Evolutionary conservation across 192 early-diverging fungal species (phyloP).

Genomic region (Linnemannia exigua): DNA sequence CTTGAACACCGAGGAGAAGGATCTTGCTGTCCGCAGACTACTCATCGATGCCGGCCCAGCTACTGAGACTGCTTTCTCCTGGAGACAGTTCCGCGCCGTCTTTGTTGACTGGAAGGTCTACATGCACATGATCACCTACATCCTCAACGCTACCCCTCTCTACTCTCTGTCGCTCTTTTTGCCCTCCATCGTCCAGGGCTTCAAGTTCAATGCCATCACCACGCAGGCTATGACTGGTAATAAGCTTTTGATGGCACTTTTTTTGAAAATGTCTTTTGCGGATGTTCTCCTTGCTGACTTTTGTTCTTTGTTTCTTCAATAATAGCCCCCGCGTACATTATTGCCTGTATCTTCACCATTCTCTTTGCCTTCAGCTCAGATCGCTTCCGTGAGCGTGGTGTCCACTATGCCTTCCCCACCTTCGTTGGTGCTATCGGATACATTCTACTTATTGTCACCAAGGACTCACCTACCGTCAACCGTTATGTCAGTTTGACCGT

Average conservation of each 20-base stretch:
- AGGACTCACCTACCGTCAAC: conserved; percentile 31
- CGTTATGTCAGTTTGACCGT: conserved; percentile 58
- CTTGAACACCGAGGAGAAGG: conserved; percentile 60
- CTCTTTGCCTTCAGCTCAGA: conserved; percentile 34
- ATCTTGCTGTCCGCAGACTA: conserved; percentile 59
- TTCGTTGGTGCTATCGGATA: conserved; percentile 64
- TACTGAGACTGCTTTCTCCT: conserved; percentile 62
- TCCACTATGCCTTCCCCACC: conserved; percentile 56
- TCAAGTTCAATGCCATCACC: conserved; percentile 68
- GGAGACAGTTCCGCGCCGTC: conserved; percentile 63
- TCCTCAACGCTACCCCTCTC: conserved; percentile 73
- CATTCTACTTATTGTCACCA: conserved; percentile 58
- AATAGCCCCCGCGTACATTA: conserved; percentile 62
- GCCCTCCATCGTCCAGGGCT: conserved; percentile 77
- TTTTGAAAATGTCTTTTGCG: too few species aligned
- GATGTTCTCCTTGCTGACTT: too few species aligned
- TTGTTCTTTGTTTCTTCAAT: not conserved
- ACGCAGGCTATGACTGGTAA: conserved; percentile 62
- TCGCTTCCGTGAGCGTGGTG: conserved; percentile 60
- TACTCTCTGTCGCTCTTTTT: conserved; percentile 78
- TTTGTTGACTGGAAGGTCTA: conserved; percentile 67
- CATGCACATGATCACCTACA: conserved; percentile 71
- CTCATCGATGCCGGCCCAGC: conserved; percentile 63
- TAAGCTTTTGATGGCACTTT: not conserved
- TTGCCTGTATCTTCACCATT: conserved; percentile 57